phyloP scores from a whole-genome alignment of 441 rosid genomes.

The Erodium texanum region DNA sequence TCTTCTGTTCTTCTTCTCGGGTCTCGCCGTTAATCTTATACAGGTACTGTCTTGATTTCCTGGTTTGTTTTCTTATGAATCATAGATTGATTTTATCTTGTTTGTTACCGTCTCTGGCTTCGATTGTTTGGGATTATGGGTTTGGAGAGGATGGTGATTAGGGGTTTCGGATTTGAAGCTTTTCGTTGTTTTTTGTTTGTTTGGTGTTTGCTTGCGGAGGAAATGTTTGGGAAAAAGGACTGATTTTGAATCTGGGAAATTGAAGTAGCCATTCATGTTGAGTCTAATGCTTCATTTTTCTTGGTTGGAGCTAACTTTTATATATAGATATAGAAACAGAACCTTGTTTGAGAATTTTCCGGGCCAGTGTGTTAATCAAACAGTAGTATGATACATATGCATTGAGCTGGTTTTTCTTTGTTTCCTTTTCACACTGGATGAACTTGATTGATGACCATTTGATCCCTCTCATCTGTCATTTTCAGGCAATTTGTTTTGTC shows the following conservation, averaged over 20 bases:
- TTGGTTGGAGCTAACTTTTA: background rate
- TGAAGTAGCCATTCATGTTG: background rate
- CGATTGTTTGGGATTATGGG: background rate
- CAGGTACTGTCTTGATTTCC: background rate
- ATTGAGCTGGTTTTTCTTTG: background rate
- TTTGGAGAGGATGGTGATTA: background rate
- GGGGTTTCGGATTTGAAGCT: slow-evolving; percentile 4
- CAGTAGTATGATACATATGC: background rate
- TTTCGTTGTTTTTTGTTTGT: background rate
- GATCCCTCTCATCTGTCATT: background rate
- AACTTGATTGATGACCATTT: background rate
- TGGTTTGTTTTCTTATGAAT: background rate
- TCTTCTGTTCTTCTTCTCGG: background rate
- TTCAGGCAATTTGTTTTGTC: background rate
- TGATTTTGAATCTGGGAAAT: no score
- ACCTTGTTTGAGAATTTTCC: no score
- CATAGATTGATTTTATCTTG: background rate
- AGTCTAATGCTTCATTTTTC: background rate
- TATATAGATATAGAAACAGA: no score
- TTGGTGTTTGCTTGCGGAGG: slow-evolving; percentile 7
- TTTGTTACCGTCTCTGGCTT: no score
- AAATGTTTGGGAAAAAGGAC: background rate
- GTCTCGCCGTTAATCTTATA: background rate
- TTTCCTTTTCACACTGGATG: background rate
- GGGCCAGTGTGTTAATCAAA: background rate